phyloP scores from a whole-genome alignment of 306 rosid genomes.

The Canavalia gladiata region DNA sequence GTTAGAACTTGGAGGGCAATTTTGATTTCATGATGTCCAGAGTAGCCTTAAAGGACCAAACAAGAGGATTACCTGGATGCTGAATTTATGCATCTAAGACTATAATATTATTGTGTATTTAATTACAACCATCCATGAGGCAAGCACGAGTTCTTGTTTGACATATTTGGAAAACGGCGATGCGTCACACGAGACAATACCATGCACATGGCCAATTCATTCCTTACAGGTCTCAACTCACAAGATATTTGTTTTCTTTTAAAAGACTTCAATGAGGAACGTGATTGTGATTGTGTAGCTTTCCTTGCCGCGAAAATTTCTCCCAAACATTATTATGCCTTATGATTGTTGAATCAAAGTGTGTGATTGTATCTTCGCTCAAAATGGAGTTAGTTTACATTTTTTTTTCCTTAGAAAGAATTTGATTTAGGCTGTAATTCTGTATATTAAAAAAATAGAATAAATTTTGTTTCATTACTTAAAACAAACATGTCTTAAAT shows the following conservation, averaged over 20 bases:
- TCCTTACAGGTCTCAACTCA: background rate
- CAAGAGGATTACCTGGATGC: slow-evolving; percentile 22
- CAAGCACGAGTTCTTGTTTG: background rate
- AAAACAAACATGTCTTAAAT: too few species aligned
- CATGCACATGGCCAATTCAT: slow-evolving; percentile 32
- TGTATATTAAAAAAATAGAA: too few species aligned
- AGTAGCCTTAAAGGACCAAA: background rate
- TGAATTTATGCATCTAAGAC: background rate
- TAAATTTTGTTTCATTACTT: too few species aligned
- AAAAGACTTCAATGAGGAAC: background rate
- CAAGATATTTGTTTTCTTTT: too few species aligned
- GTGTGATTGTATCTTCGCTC: too few species aligned
- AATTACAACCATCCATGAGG: background rate
- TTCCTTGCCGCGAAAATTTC: background rate
- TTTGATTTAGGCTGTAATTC: too few species aligned
- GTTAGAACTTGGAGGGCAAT: slow-evolving; percentile 21
- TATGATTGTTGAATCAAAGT: too few species aligned
- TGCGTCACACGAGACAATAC: slow-evolving; percentile 10
- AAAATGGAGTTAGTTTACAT: too few species aligned
- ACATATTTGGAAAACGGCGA: slow-evolving; percentile 18
- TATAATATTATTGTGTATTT: background rate
- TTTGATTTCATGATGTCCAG: background rate
- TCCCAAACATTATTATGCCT: too few species aligned
- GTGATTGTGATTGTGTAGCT: too few species aligned
- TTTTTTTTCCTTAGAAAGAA: too few species aligned